Conservation (phyloP, 2,329 filamentous ascomycete genomes). For the Colletotrichum lupini region DNA sequence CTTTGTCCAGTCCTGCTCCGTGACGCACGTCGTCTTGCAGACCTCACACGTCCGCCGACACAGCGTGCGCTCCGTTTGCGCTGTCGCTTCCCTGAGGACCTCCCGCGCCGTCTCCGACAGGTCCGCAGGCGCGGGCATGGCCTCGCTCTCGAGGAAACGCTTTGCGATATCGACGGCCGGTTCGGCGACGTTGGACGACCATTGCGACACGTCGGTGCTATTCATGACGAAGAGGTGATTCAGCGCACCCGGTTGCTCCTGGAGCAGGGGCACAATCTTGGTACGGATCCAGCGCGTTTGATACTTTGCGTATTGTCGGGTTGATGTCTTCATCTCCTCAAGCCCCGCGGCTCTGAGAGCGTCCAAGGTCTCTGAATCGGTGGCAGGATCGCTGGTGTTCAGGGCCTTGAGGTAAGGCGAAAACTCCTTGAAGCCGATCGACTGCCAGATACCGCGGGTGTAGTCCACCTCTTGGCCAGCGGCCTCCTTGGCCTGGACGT, state of each 20-base stretch:
- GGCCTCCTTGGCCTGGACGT: constrained; percentile 46
- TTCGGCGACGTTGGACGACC: constrained; percentile 70
- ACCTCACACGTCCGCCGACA: constrained; percentile 74
- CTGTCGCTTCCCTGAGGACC: constrained; percentile 63
- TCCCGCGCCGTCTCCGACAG: constrained; percentile 61
- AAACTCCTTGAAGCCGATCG: constrained; percentile 96
- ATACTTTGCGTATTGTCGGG: constrained; percentile 85
- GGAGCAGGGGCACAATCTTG: constrained; percentile 79
- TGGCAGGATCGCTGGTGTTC: constrained; percentile 37
- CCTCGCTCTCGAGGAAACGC: constrained; percentile 69
- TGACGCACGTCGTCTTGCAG: constrained; percentile 74
- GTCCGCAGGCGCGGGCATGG: constrained; percentile 62
- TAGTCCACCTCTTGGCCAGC: constrained; percentile 72
- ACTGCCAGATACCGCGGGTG: constrained; percentile 91
- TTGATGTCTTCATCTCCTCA: constrained; percentile 83
- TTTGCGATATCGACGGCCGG: constrained; percentile 72
- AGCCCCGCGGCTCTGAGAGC: constrained; percentile 69
- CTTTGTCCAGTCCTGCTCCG: constrained; percentile 59
- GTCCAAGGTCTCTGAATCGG: constrained; percentile 55
- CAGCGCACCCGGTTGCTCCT: constrained; percentile 61
- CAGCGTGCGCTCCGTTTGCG: constrained; percentile 64
- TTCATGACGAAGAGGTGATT: constrained; percentile 82
- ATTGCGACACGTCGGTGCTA: constrained; percentile 75
- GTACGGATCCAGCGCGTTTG: constrained; percentile 89
- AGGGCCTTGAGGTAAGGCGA: constrained; percentile 72